Base-by-base conservation (phyloP, 176 grass and related monocot genomes). In the Neostapfia colusana region DNA sequence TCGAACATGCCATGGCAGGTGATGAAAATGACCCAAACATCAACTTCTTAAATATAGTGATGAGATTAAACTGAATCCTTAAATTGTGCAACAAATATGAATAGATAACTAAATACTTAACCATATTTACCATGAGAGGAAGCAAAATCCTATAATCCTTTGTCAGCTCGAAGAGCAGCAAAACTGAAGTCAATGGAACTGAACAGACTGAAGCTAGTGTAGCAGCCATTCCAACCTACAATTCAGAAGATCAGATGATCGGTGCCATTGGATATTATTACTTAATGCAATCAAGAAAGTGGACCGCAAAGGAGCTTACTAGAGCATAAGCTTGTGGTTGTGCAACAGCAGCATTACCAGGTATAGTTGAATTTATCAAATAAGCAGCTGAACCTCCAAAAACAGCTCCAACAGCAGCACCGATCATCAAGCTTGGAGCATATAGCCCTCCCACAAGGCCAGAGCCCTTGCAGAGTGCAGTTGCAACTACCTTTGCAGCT, bases 91-190 rank as follows among this genome's bases (percentile, higher is more conserved):
- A 71, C 5, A 81, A 65, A 81, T 38, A 59, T 44, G 49, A 55
- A 48, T 8, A 27, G 0, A 24, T 41, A 62, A 79, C 43, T 36
- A 56, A 56, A 38, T 17, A 69, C 3, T 65, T 24, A 69, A 23
- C 74, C 25, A 53, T 72, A 67, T 36, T 86, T 90, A 98, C 95
- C 95, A 99, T 95, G 73, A 99, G 95, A 31, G 95, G 95, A 70
- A 99, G 87, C 69, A 99, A 86, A 85, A 99, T 99, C 31, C 91
- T 92, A 55, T 95, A 99, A 76, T 99, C 95, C 82, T 99, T 99
- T 75, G 95, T 99, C 41, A 99, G 84, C 79, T 99, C 95, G 84
- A 99, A 99, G 16, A 95, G 91, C 45, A 99, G 87, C 31, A 99
- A 73, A 24, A 99, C 95, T 67, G 91, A 92, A 51, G 95, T 97